Evolutionary conservation across 495 filamentous ascomycete genomes (phyloP).

Genomic region (Xylaria curta): DNA sequence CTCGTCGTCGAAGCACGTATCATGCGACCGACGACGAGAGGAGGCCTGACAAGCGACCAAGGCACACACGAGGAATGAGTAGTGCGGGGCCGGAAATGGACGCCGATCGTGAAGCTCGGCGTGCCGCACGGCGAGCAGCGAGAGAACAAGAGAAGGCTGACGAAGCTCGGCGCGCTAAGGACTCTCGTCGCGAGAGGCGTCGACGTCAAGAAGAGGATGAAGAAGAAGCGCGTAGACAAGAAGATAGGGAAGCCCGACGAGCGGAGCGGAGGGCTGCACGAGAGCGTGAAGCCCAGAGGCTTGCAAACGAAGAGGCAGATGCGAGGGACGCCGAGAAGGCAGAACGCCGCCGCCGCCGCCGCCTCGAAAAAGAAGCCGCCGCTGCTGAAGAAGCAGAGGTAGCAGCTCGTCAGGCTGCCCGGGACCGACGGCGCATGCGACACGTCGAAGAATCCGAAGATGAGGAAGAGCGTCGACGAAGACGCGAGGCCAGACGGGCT

Average conservation of each 20-base stretch:
- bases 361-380: conserved; percentile 43
- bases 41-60: conserved; percentile 35
- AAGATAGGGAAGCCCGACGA: conserved; percentile 59
- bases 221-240: conserved; percentile 53
- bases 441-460: conserved; percentile 44
- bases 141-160: conserved; percentile 54
- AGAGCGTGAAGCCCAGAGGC: conserved; percentile 50
- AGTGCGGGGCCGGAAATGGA: conserved; percentile 47
- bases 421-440: conserved; percentile 43
- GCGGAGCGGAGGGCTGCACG: conserved; percentile 57
- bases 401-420: conserved; percentile 53
- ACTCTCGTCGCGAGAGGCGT: conserved; percentile 52
- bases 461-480: conserved; percentile 58
- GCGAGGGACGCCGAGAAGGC: conserved; percentile 51
- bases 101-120: conserved; percentile 60
- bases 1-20: conserved; percentile 52
- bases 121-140: conserved; percentile 57
- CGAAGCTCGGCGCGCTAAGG: conserved; percentile 54
- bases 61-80: conserved; percentile 30
- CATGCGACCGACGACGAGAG: conserved; percentile 50
- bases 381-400: conserved; percentile 44
- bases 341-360: conserved; percentile 52
- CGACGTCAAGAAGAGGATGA: conserved; percentile 52
- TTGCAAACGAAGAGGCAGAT: conserved; percentile 47
- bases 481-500: conserved; percentile 54